phyloP scores from a whole-genome alignment of 2,329 filamentous ascomycete species.

The Rhinocladiella mackenziei region DNA sequence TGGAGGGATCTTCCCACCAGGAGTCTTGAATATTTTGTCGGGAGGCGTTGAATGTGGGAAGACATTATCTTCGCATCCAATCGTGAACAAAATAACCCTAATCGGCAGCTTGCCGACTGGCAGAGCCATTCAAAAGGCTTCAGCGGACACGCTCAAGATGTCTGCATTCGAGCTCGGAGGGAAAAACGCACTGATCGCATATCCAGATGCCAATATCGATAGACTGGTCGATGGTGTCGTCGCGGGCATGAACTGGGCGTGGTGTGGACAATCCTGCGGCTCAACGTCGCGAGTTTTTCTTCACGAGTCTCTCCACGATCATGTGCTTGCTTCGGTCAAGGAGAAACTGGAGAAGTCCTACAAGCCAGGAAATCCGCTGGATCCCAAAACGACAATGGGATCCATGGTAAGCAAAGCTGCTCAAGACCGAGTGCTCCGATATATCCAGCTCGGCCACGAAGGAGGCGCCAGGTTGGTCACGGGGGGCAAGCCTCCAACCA shows the following conservation, averaged over 20 bases:
- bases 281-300: conserved; percentile 63
- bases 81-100: conserved; percentile 41
- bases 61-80: conserved; percentile 37
- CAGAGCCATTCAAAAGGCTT: conserved; percentile 39
- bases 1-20: conserved; percentile 38
- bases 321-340: conserved; percentile 62
- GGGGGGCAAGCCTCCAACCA: conserved; percentile 6
- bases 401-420: conserved; percentile 14
- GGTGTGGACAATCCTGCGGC: conserved; percentile 54
- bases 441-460: conserved; percentile 20
- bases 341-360: conserved; percentile 54
- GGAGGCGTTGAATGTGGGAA: conserved; percentile 32
- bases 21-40: conserved; percentile 37
- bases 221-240: conserved; percentile 62
- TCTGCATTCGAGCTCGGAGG: conserved; percentile 62
- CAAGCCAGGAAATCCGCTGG: conserved; percentile 67
- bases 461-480: conserved; percentile 13
- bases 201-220: conserved; percentile 62
- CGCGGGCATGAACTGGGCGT: conserved; percentile 38
- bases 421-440: conserved; percentile 13
- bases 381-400: conserved; percentile 29
- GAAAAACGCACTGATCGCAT: conserved; percentile 62
- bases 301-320: conserved; percentile 57
- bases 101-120: conserved; percentile 38
- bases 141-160: conserved; percentile 49